Evolutionary conservation across 257 asterid genomes (phyloP), one percentile per base, ranked within the genome.

Genomic region (Coffea canephora): DNA sequence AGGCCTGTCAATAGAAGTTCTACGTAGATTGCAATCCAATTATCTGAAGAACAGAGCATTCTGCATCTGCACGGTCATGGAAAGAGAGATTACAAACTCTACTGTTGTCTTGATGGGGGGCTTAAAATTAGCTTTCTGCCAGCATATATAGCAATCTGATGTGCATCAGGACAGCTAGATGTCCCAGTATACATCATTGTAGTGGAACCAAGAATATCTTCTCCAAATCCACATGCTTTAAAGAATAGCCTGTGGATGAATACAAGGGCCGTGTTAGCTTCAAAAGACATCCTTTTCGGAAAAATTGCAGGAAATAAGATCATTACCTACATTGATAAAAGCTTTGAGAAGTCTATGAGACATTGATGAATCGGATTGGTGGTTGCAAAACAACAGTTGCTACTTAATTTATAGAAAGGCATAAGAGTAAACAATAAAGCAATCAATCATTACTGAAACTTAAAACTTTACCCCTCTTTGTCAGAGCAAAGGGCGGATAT

Each of bases 151-250:
- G 74, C 81, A 66, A 69, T 77, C 78, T 83, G 87, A 77, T 87
- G 88, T 64, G 79, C 85, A 54, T 69, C 45, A 45, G 87, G 77
- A 74, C 31, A 23, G 62, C 74, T 75, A 25, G 89, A 81, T 12
- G 88, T 81, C 71, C 86, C 78, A 0, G 93, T 66, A 83, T 92
- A 93, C 94, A 91, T 89, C 98, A 93, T 95, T 25, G 98, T 92
- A 6, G 94, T 93, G 80, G 98, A 90, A 83, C 82, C 91, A 16
- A 90, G 82, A 77, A 82, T 80, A 83, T 94, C 95, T 23, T 89
- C 92, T 74, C 91, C 98, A 74, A 93, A 96, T 79, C 97, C 99
- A 75, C 98, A 95, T 34, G 89, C 92, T 78, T 75, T 76, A 16
- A 91, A 89, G 78, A 96, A 90, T 3, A 43, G 79, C 89, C 98